These are phyloP conservation scores for Starmerella asiatica DNA, from an alignment of 805 yeast genomes.

Conservation along the genomic window DNA sequence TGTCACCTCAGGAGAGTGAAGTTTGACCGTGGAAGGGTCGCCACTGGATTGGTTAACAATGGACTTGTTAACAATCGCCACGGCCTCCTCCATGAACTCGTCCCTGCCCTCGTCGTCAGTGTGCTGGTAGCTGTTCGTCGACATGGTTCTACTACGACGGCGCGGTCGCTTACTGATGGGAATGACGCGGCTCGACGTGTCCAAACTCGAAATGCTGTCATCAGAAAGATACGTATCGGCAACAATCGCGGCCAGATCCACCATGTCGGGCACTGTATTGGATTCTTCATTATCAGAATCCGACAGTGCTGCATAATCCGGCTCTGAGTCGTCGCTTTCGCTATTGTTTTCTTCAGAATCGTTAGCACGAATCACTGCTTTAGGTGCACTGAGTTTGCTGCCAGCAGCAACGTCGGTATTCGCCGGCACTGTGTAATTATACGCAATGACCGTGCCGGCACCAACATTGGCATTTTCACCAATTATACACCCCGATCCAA, in stretches of 20 bases:
- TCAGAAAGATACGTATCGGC: constrained; percentile 26
- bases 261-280: constrained; percentile 9
- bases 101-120: constrained; percentile 53
- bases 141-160: constrained; percentile 18
- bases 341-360: constrained; percentile 15
- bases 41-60: constrained; percentile 82
- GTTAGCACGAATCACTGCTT: constrained; percentile 19
- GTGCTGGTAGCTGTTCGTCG: constrained; percentile 25
- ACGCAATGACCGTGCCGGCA: constrained; percentile 72
- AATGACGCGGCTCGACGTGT: not conserved
- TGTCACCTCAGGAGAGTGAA: constrained; percentile 89
- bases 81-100: constrained; percentile 78
- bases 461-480: constrained; percentile 39
- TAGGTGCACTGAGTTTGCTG: constrained; percentile 13
- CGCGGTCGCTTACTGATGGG: constrained; percentile 10
- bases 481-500: constrained; percentile 52
- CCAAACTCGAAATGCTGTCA: constrained; percentile 22
- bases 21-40: constrained; percentile 78
- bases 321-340: constrained; percentile 10
- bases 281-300: constrained; percentile 8
- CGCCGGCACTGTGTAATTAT: constrained; percentile 51
- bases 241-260: constrained; percentile 19
- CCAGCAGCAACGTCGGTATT: constrained; percentile 28
- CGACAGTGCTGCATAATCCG: constrained; percentile 5
- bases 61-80: constrained; percentile 84